Evolutionary conservation across 495 filamentous ascomycete genomes (phyloP), one percentile per base, ranked within the genome.

Genomic region (Trichocladium uniseriatum): DNA sequence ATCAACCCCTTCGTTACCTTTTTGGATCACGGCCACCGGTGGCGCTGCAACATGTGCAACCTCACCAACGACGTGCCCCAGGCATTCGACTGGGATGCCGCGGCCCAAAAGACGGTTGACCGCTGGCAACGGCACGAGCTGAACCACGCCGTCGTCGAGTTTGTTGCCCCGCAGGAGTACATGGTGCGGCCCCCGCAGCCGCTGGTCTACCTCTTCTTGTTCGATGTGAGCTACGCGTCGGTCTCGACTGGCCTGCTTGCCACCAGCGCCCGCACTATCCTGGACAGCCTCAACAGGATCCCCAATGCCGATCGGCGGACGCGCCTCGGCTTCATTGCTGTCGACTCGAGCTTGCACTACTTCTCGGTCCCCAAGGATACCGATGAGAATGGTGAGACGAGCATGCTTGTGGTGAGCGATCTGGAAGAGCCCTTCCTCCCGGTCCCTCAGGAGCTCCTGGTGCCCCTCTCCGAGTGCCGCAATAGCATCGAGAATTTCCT

Each of bases 41-140:
- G 92, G 92, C 82, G 91, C 48, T 98, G 92, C 69, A 98, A 98
- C 69, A 97, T 98, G 91, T 98, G 92, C 63, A 96, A 95, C 66
- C 74, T 98, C 48, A 96, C 90, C 46, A 98, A 97, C 62, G 92
- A 98, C 59, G 94, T 98, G 14, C 92, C 92, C 8, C 94, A 97
- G 69, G 90, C 89, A 5, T 98, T 97, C 54, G 92, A 98, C 66
- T 98, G 92, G 92, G 94, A 98, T 69, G 80, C 86, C 32, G 81
- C 87, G 13, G 70, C 86, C 42, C 90, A 96, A 65, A 89, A 91
- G 75, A 83, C 80, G 21, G 79, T 92, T 19, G 94, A 98, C 63
- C 71, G 92, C 56, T 89, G 92, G 79, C 79, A 91, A 64, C 76
- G 92, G 50, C 74, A 87, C 18, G 92, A 98, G 61, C 77, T 98